phyloP scores from a whole-genome alignment of 805 yeast species.

The Candida odintsovae region DNA sequence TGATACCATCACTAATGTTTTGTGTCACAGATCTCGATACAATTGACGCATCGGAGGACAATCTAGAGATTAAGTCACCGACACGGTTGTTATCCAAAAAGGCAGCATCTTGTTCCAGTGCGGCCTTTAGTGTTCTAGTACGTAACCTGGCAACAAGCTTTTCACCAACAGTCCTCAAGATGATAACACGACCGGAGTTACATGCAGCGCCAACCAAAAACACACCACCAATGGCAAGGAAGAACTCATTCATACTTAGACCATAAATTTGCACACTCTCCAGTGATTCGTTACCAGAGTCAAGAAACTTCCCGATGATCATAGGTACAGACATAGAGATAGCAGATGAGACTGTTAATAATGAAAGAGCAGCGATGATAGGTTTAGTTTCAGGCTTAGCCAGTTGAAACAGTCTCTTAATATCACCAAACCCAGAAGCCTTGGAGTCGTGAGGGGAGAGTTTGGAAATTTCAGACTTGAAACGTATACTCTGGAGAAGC shows the following conservation, averaged over 20 bases:
- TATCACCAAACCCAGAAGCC: constrained; percentile 30
- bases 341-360: constrained; percentile 66
- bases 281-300: constrained; percentile 31
- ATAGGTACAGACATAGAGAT: constrained; percentile 79
- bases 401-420: constrained; percentile 43
- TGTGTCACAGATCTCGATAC: constrained; percentile 83
- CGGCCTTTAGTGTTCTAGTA: constrained; percentile 66
- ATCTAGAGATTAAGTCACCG: constrained; percentile 86
- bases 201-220: constrained; percentile 73
- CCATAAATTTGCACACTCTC: constrained; percentile 46
- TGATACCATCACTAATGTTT: constrained; percentile 86
- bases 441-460: constrained; percentile 29
- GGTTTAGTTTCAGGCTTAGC: constrained; percentile 53
- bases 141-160: constrained; percentile 80
- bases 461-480: constrained; percentile 5
- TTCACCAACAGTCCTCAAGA: constrained; percentile 79
- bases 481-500: not conserved
- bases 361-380: constrained; percentile 53
- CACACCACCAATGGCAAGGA: constrained; percentile 50
- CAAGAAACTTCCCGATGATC: constrained; percentile 81
- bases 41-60: constrained; percentile 84
- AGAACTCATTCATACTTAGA: constrained; percentile 57
- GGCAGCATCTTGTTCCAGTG: constrained; percentile 80
- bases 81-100: constrained; percentile 86
- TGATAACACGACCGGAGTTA: constrained; percentile 73